phyloP scores from a whole-genome alignment of 106 monocot genomes.

The Acanthochlamys bracteata region DNA sequence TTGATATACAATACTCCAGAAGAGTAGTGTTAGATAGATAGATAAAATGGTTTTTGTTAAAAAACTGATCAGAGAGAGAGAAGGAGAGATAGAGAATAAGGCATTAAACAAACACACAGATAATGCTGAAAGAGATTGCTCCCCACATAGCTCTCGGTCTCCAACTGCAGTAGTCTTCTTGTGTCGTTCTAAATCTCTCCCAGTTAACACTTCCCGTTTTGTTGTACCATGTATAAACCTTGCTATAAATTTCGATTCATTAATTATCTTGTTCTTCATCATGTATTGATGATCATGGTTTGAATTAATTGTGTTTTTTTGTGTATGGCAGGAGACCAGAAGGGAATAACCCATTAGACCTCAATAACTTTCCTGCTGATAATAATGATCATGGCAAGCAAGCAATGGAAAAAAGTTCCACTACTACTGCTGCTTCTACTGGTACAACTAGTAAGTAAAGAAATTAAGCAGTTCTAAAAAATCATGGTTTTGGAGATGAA shows the following conservation, averaged over 20 bases:
- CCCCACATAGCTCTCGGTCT: not conserved
- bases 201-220: no score
- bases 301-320: not conserved
- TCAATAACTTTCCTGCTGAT: constrained; percentile 87
- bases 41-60: not conserved
- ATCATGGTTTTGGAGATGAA: not conserved
- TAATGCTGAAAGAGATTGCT: no score
- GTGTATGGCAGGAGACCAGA: constrained; percentile 59
- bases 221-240: no score
- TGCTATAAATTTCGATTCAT: no score
- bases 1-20: not conserved
- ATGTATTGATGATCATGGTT: no score
- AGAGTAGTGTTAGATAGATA: not conserved
- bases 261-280: no score
- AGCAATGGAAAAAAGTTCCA: constrained; percentile 63
- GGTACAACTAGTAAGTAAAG: constrained; percentile 44
- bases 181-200: constrained; percentile 8
- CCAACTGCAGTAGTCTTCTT: constrained; percentile 4
- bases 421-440: constrained; percentile 66
- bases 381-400: constrained; percentile 83
- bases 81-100: not conserved
- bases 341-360: constrained; percentile 60
- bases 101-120: constrained; percentile 14
- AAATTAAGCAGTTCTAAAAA: not conserved
- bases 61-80: constrained; percentile 27